Evolutionary conservation across 768 basidiomycete species (phyloP).

Genomic region (Tricholoma sp.): DNA sequence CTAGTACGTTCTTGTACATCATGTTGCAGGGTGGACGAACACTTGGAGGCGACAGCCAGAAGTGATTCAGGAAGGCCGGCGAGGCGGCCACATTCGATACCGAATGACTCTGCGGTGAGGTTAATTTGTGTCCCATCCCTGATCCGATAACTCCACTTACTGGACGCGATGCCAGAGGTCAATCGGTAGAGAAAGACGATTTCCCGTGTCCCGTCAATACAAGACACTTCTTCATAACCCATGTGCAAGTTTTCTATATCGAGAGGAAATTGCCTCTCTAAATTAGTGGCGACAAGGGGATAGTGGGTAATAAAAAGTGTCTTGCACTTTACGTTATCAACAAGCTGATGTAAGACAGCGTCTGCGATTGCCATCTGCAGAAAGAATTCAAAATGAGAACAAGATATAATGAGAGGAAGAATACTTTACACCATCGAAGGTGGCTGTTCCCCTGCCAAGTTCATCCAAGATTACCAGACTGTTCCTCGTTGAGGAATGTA

Average conservation of each 20-base stretch:
- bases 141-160: slow-evolving; percentile 19
- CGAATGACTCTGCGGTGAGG: slow-evolving; percentile 63
- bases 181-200: slow-evolving; percentile 87
- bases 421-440: slow-evolving; percentile 74
- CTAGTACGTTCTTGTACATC: slow-evolving; percentile 45
- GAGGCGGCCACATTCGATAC: slow-evolving; percentile 87
- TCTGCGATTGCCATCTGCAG: slow-evolving; percentile 80
- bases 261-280: slow-evolving; percentile 53
- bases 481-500: slow-evolving; percentile 64
- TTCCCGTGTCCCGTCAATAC: slow-evolving; percentile 67
- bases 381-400: neutral
- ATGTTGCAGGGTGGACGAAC: slow-evolving; percentile 50
- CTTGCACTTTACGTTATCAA: slow-evolving; percentile 53
- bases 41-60: slow-evolving; percentile 51
- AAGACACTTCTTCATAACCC: slow-evolving; percentile 67
- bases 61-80: slow-evolving; percentile 76
- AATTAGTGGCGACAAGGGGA: slow-evolving; percentile 69
- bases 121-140: neutral
- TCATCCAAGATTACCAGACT: slow-evolving; percentile 91
- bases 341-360: slow-evolving; percentile 72
- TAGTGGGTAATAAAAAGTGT: slow-evolving; percentile 96
- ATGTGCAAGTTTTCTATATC: slow-evolving; percentile 81
- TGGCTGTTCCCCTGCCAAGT: slow-evolving; percentile 86
- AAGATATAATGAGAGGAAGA: neutral
- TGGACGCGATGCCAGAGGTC: slow-evolving; percentile 62